These are phyloP conservation scores for Trichophyton benhamiae DNA, from an alignment of 2,329 filamentous ascomycete genomes.

Conservation along the genomic window DNA sequence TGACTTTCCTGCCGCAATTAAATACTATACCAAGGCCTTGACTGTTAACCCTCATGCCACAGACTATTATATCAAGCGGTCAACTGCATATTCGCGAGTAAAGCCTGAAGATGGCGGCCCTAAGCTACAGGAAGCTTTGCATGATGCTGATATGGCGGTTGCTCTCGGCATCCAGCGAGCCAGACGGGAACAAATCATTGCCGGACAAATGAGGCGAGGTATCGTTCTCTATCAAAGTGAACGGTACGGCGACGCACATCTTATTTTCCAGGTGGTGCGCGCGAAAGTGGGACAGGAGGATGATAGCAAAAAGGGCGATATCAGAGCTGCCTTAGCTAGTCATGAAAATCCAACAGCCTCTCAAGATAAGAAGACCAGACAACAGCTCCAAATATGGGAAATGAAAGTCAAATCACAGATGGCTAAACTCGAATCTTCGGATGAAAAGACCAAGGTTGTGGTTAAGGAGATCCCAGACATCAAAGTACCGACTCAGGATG, in stretches of 20 bases:
- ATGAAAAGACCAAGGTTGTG: conserved; percentile 35
- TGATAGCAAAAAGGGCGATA: conserved; percentile 16
- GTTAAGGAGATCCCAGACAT: conserved; percentile 44
- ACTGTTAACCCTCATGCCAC: conserved; percentile 51
- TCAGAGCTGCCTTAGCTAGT: conserved; percentile 17
- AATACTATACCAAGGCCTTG: conserved; percentile 56
- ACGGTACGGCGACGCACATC: conserved; percentile 61
- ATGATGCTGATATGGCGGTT: conserved; percentile 57
- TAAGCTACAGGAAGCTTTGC: conserved; percentile 42
- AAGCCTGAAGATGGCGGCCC: conserved; percentile 38
- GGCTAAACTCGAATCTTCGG: conserved; percentile 37
- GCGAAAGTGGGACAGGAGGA: conserved; percentile 36
- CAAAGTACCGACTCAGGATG: conserved; percentile 31
- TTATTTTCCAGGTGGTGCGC: conserved; percentile 49
- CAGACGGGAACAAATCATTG: conserved; percentile 60
- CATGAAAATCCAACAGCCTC: conserved; percentile 1
- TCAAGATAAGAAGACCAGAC: conserved; percentile 12
- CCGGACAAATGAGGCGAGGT: conserved; percentile 70
- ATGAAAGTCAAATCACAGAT: conserved; percentile 44
- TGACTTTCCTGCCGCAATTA: conserved; percentile 56
- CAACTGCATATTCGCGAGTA: conserved; percentile 61
- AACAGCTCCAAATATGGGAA: conserved; percentile 44
- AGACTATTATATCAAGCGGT: conserved; percentile 68
- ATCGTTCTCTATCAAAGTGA: conserved; percentile 59
- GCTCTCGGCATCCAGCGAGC: conserved; percentile 52